Conservation (phyloP, 179 eudicot genomes). For the Nepenthes alata region DNA sequence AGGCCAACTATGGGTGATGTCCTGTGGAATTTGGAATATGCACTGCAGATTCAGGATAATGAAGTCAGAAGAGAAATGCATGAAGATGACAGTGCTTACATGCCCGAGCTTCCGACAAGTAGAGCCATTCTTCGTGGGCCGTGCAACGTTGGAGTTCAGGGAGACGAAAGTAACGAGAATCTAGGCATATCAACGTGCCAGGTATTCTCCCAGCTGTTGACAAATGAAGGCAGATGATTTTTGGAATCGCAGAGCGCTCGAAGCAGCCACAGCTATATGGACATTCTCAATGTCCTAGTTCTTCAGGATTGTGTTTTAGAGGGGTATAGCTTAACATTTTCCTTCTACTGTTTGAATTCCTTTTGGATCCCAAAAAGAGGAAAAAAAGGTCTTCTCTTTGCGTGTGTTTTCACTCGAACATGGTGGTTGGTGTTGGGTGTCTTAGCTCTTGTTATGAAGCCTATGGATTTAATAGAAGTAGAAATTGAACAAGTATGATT, state of each 20-base stretch:
- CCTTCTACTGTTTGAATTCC: too few species aligned
- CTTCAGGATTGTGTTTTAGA: too few species aligned
- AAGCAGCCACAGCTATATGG: too few species aligned
- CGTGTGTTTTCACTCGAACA: too few species aligned
- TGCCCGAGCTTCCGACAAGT: slow-evolving; percentile 15
- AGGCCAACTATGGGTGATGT: slow-evolving; percentile 86
- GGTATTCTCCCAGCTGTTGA: slow-evolving; percentile 60
- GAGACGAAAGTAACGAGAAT: slow-evolving; percentile 24
- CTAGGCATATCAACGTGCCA: slow-evolving; percentile 34
- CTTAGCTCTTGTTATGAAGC: too few species aligned
- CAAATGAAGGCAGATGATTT: slow-evolving; percentile 43
- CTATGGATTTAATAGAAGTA: too few species aligned
- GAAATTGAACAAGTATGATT: too few species aligned
- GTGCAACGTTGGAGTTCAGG: slow-evolving; percentile 10
- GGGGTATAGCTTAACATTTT: too few species aligned
- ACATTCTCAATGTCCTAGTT: too few species aligned
- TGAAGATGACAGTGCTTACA: slow-evolving; percentile 14
- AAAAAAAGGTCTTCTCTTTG: too few species aligned
- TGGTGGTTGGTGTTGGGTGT: too few species aligned
- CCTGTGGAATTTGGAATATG: slow-evolving; percentile 72
- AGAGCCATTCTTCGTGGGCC: slow-evolving; percentile 19
- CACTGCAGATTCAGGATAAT: slow-evolving; percentile 53
- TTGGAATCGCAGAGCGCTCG: not conserved
- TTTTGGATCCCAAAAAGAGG: too few species aligned
- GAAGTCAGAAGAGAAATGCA: slow-evolving; percentile 17